Percentiles rank a stretch among this genome's conserved stretches.
Evolutionary conservation across 345 rosid genomes (phyloP).

Genomic region (Stellera chamaejasme): DNA sequence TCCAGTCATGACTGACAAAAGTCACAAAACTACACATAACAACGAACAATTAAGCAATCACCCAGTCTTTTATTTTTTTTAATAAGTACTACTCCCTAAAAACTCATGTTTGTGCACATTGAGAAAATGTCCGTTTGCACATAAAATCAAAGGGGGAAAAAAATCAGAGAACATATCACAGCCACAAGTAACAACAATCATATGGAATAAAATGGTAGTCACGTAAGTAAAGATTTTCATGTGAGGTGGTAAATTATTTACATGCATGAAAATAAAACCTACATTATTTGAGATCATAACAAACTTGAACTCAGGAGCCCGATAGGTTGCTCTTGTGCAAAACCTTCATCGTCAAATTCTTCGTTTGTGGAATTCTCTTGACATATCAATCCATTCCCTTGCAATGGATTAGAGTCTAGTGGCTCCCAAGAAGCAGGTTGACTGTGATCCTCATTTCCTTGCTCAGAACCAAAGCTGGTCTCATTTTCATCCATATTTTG

Average conservation of each 20-base stretch:
- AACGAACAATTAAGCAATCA: no score
- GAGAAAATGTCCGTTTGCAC: neutral
- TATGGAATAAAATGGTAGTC: slow-evolving; percentile 3
- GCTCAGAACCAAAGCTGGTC: slow-evolving; percentile 27
- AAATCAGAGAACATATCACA: neutral
- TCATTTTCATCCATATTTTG: slow-evolving; percentile 53
- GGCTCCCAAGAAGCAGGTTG: slow-evolving; percentile 57
- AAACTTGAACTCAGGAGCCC: slow-evolving; percentile 45
- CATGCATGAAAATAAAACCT: slow-evolving; percentile 11
- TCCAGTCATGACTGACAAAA: no score
- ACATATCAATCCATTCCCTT: slow-evolving; percentile 56
- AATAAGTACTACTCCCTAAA: neutral
- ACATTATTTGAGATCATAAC: slow-evolving; percentile 46
- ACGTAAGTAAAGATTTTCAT: neutral
- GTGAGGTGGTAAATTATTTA: neutral
- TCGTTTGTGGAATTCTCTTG: slow-evolving; percentile 85
- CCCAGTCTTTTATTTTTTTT: no score
- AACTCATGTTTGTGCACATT: neutral
- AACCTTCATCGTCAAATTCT: slow-evolving; percentile 76
- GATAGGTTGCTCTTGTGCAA: slow-evolving; percentile 36
- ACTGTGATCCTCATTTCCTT: slow-evolving; percentile 27
- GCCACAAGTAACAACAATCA: neutral
- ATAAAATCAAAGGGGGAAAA: neutral
- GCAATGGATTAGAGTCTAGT: slow-evolving; percentile 35
- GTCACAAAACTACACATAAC: no score